Evolutionary conservation across 1,284 basidiomycete genomes (phyloP).

Genomic region (Ceratobasidium sp.): DNA sequence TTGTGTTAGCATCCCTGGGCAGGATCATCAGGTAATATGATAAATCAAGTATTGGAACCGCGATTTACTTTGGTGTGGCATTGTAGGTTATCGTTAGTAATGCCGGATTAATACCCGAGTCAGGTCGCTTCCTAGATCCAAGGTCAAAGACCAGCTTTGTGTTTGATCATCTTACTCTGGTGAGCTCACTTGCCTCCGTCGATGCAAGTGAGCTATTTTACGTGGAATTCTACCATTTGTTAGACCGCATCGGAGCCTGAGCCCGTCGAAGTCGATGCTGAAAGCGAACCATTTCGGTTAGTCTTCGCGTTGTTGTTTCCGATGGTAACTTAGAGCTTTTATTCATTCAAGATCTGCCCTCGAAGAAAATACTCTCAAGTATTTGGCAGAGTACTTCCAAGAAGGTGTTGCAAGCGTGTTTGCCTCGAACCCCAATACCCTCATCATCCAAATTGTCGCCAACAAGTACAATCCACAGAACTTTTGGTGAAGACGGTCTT

Average conservation of each 20-base stretch:
- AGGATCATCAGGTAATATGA: constrained; percentile 65
- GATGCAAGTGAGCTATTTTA: constrained; percentile 14
- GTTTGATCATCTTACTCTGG: constrained; percentile 81
- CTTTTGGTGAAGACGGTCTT: constrained; percentile 68
- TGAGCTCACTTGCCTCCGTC: constrained; percentile 55
- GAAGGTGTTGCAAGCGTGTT: constrained; percentile 77
- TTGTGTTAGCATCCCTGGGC: constrained; percentile 77
- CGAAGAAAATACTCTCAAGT: constrained; percentile 68
- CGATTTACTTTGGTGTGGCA: constrained; percentile 4
- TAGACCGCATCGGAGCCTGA: constrained; percentile 79
- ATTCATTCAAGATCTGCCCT: constrained; percentile 63
- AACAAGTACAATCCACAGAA: constrained; percentile 92
- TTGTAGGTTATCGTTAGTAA: constrained; percentile 76
- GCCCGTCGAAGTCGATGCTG: constrained; percentile 64
- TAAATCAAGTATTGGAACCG: constrained; percentile 41
- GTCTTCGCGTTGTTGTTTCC: constrained; percentile 16
- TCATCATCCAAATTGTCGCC: constrained; percentile 81
- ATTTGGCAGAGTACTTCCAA: constrained; percentile 77
- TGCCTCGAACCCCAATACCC: constrained; percentile 58
- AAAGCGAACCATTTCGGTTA: constrained; percentile 77
- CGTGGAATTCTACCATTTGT: constrained; percentile 25
- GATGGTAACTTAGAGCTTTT: constrained; percentile 1
- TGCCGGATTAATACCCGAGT: constrained; percentile 59
- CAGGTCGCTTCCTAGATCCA: constrained; percentile 80
- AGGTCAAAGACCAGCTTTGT: constrained; percentile 74